Percentiles rank a stretch among this genome's conserved stretches.
Conservation (phyloP, 1,284 basidiomycete species). For the Malassezia arunalokei region DNA sequence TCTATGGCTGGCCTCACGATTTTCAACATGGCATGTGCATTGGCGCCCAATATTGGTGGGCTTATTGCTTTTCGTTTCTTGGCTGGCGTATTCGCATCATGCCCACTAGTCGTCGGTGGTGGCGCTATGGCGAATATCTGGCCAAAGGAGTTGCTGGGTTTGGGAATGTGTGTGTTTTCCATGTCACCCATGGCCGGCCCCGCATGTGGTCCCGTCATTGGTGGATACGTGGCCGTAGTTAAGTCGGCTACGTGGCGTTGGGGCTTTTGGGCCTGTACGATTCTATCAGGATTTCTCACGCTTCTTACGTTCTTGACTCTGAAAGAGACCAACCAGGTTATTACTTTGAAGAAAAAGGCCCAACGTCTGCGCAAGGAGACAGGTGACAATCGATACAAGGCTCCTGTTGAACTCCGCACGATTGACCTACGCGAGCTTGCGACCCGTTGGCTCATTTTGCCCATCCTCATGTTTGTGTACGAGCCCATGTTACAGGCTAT, state of each 20-base stretch:
- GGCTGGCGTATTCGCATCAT: conserved; percentile 54
- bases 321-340: conserved; percentile 59
- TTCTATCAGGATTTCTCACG: conserved; percentile 54
- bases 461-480: conserved; percentile 50
- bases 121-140: conserved; percentile 55
- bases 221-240: conserved; percentile 49
- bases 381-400: conserved; percentile 54
- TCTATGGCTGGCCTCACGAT: conserved; percentile 54
- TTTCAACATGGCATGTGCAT: conserved; percentile 60
- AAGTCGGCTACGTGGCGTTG: conserved; percentile 54
- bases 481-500: conserved; percentile 67
- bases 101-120: conserved; percentile 50
- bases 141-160: conserved; percentile 59
- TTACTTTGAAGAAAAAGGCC: conserved; percentile 53
- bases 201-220: conserved; percentile 45
- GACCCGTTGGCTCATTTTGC: conserved; percentile 57
- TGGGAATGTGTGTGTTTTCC: conserved; percentile 59
- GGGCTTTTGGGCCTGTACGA: conserved; percentile 63
- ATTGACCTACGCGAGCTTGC: conserved; percentile 47
- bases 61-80: conserved; percentile 61
- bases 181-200: conserved; percentile 68
- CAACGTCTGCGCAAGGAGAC: conserved; percentile 54
- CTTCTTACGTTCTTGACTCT: conserved; percentile 57
- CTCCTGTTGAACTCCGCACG: conserved; percentile 29
- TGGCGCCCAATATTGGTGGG: conserved; percentile 54